These are phyloP conservation scores for Pseudoturritis turrita DNA, from an alignment of 345 rosid genomes.

Conservation along the genomic window DNA sequence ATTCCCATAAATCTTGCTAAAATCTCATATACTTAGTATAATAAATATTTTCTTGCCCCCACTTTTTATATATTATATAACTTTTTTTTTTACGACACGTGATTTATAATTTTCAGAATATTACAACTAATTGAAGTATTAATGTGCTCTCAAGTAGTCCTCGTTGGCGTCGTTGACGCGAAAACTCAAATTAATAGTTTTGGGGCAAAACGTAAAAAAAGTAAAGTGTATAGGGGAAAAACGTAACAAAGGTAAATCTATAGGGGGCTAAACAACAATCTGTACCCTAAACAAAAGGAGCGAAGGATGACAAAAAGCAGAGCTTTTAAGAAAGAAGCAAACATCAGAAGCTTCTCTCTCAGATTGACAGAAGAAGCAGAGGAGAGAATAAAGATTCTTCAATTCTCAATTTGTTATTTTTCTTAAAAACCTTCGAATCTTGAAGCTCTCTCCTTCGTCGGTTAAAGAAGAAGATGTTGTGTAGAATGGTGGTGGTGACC, in stretches of 20 bases:
- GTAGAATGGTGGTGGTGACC: conserved; percentile 51
- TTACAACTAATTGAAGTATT: neutral
- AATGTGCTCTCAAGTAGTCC: neutral
- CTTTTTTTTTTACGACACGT: no score
- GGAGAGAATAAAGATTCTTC: conserved; percentile 14
- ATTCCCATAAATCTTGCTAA: no score
- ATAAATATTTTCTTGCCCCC: no score
- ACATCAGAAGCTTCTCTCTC: conserved; percentile 30
- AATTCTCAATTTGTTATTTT: neutral
- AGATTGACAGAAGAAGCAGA: conserved; percentile 2
- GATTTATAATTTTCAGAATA: no score
- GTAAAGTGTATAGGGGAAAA: no score
- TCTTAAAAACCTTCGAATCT: neutral
- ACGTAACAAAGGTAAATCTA: neutral
- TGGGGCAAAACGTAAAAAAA: conserved; percentile 20
- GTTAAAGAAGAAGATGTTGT: conserved; percentile 43
- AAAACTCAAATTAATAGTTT: neutral
- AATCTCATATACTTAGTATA: no score
- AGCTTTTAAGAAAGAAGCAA: conserved; percentile 25
- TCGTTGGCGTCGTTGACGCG: conserved; percentile 8
- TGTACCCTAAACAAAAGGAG: conserved; percentile 12
- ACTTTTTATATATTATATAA: no score
- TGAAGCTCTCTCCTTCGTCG: neutral
- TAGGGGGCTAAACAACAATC: neutral
- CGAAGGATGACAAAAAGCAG: conserved; percentile 20